A percentile compares a stretch with the other conserved stretches of the same genome.
Evolutionary conservation across 306 rosid genomes (phyloP).

Genomic region (Macrotyloma uniflorum): DNA sequence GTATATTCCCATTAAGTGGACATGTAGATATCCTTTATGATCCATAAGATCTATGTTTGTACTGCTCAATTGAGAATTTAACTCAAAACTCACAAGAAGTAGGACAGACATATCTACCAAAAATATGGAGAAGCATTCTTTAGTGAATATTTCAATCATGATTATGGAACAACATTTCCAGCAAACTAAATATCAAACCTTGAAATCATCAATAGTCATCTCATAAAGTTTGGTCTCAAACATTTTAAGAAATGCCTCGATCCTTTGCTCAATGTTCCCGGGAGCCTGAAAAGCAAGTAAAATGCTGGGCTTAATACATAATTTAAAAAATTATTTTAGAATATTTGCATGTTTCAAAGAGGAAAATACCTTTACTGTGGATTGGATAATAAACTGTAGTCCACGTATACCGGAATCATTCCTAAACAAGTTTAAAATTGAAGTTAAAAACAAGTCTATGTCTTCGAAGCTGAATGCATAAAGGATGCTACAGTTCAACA

Average conservation of each 20-base stretch:
- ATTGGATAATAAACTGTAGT: constrained; percentile 80
- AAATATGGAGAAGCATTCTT: constrained; percentile 22
- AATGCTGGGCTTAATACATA: constrained; percentile 25
- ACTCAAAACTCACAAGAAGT: constrained; percentile 29
- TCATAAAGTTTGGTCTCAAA: constrained; percentile 74
- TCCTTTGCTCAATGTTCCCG: constrained; percentile 72
- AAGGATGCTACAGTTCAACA: constrained; percentile 29
- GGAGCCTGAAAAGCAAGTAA: constrained; percentile 67
- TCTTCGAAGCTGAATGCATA: constrained; percentile 15
- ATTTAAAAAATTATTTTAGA: neutral
- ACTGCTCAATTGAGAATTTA: neutral
- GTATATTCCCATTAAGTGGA: constrained; percentile 2
- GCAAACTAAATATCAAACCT: constrained; percentile 57
- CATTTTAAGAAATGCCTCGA: constrained; percentile 77
- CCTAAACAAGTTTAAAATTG: constrained; percentile 52
- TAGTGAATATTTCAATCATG: neutral
- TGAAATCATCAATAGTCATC: constrained; percentile 84
- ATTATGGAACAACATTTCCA: constrained; percentile 22
- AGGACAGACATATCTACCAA: constrained; percentile 22
- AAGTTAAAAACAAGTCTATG: constrained; percentile 13
- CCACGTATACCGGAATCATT: constrained; percentile 84
- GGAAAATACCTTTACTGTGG: constrained; percentile 74
- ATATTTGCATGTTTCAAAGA: neutral
- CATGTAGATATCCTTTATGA: constrained; percentile 16
- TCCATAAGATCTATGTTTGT: neutral